Percentiles rank a stretch among this genome's conserved stretches.
These are phyloP conservation scores for Halteria grandinella DNA, from an alignment of 73 alveolate genomes.

Conservation along the genomic window DNA sequence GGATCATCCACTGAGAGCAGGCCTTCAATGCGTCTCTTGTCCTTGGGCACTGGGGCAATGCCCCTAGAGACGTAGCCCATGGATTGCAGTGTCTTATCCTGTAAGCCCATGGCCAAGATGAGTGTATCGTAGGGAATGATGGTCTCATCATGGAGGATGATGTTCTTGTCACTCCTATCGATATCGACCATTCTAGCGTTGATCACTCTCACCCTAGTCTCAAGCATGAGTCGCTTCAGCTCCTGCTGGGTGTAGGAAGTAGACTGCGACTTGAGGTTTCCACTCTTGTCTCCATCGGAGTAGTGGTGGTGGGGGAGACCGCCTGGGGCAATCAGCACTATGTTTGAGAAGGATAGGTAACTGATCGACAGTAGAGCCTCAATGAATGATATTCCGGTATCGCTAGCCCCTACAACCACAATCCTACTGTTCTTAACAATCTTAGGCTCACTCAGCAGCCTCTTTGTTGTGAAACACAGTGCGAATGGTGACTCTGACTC, in stretches of 20 bases:
- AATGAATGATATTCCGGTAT: slow-evolving; percentile 96
- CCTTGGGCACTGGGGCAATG: slow-evolving; percentile 78
- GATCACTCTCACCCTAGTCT: slow-evolving; percentile 94
- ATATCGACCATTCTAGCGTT: slow-evolving; percentile 96
- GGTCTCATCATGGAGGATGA: slow-evolving; percentile 94
- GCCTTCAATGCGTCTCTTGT: slow-evolving; percentile 73
- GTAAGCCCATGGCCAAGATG: slow-evolving; percentile 94
- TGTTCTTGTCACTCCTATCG: slow-evolving; percentile 92
- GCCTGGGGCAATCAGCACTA: slow-evolving; percentile 96
- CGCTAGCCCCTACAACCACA: slow-evolving; percentile 98
- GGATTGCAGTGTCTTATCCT: slow-evolving; percentile 83
- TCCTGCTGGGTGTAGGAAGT: slow-evolving; percentile 95
- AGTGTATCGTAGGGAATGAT: slow-evolving; percentile 93
- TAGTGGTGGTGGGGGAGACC: slow-evolving; percentile 96
- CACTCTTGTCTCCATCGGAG: slow-evolving; percentile 75
- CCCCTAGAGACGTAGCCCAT: slow-evolving; percentile 81
- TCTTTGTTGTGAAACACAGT: slow-evolving; percentile 90
- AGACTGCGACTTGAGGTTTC: slow-evolving; percentile 88
- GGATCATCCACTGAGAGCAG: slow-evolving; percentile 91
- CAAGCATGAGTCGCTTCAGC: slow-evolving; percentile 91
- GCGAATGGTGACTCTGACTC: slow-evolving; percentile 93
- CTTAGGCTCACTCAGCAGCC: slow-evolving; percentile 89
- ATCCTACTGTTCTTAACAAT: slow-evolving; percentile 96
- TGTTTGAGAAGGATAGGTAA: slow-evolving; percentile 92
- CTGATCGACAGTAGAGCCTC: slow-evolving; percentile 94